Percentiles rank a stretch among this genome's conserved stretches.
Conservation (phyloP, 192 early-diverging fungal genomes). For the Phlyctochytrium arcticum region DNA sequence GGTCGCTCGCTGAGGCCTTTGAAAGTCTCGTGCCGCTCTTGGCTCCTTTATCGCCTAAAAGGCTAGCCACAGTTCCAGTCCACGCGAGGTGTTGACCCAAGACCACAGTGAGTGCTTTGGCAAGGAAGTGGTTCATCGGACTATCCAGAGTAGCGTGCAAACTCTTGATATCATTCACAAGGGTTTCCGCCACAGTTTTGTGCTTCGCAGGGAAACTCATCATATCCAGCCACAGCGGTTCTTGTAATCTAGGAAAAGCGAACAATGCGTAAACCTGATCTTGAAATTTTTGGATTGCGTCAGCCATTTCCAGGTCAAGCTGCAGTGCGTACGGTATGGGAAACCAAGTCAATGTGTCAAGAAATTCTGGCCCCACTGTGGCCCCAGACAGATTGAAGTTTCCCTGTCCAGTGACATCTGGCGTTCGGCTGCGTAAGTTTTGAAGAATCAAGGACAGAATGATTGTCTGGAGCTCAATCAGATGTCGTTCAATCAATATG, state of each 20-base stretch:
- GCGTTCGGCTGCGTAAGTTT: neutral
- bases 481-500: slow-evolving; percentile 24
- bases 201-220: slow-evolving; percentile 15
- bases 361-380: neutral
- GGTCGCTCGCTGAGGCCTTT: neutral
- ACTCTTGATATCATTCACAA: slow-evolving; percentile 2
- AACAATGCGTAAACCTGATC: slow-evolving; percentile 7
- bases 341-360: neutral
- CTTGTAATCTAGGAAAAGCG: slow-evolving; percentile 16
- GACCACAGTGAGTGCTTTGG: slow-evolving; percentile 9
- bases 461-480: slow-evolving; percentile 7
- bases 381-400: neutral
- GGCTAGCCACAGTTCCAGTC: slow-evolving; percentile 21
- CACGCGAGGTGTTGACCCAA: slow-evolving; percentile 23
- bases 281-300: slow-evolving; percentile 14
- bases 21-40: neutral
- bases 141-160: neutral
- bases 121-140: slow-evolving; percentile 7
- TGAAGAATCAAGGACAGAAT: slow-evolving; percentile 6
- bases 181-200: neutral
- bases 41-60: neutral
- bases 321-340: slow-evolving; percentile 4
- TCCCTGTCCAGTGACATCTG: too few species aligned
- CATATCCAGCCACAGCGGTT: slow-evolving; percentile 31
- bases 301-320: neutral